These are phyloP conservation scores for Monosporascus sp. DNA, from an alignment of 2,329 filamentous ascomycete genomes.

Conservation along the genomic window DNA sequence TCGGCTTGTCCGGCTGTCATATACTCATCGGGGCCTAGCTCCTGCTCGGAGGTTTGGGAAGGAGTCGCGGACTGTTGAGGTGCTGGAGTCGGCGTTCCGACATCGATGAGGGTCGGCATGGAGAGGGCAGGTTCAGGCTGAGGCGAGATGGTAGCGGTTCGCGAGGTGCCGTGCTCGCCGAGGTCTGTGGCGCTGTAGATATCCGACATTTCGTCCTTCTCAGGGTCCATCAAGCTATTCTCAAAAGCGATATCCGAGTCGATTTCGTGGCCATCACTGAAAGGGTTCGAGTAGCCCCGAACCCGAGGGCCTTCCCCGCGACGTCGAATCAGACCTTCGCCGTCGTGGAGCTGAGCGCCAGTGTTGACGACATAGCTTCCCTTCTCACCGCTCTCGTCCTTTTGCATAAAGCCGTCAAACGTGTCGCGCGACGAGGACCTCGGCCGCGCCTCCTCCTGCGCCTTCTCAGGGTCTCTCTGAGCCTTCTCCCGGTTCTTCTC, in stretches of 20 bases:
- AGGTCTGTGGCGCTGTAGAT: conserved; percentile 55
- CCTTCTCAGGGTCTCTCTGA: conserved; percentile 21
- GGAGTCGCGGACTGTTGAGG: conserved; percentile 11
- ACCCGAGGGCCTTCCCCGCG: conserved; percentile 45
- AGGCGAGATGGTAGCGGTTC: conserved; percentile 14
- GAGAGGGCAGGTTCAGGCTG: conserved; percentile 14
- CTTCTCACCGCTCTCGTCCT: conserved; percentile 45
- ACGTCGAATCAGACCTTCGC: conserved; percentile 44
- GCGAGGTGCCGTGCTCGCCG: conserved; percentile 14
- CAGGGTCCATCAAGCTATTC: conserved; percentile 38
- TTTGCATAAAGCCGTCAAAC: conserved; percentile 56
- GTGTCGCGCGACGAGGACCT: conserved; percentile 29
- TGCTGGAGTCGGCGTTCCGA: conserved; percentile 16
- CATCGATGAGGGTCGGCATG: conserved; percentile 30
- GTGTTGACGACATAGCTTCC: conserved; percentile 56
- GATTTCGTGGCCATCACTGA: conserved; percentile 52
- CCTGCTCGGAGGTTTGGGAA: conserved; percentile 31
- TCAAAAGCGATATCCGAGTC: conserved; percentile 41
- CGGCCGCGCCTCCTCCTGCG: conserved; percentile 11
- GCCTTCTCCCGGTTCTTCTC: conserved; percentile 39
- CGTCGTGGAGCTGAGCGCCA: conserved; percentile 40
- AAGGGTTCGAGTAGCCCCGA: conserved; percentile 53
- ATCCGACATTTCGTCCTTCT: conserved; percentile 46
- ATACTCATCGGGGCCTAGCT: conserved; percentile 42
- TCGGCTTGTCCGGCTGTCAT: conserved; percentile 48